Conservation (phyloP, 1,284 basidiomycete genomes). For the Malassezia globosa region DNA sequence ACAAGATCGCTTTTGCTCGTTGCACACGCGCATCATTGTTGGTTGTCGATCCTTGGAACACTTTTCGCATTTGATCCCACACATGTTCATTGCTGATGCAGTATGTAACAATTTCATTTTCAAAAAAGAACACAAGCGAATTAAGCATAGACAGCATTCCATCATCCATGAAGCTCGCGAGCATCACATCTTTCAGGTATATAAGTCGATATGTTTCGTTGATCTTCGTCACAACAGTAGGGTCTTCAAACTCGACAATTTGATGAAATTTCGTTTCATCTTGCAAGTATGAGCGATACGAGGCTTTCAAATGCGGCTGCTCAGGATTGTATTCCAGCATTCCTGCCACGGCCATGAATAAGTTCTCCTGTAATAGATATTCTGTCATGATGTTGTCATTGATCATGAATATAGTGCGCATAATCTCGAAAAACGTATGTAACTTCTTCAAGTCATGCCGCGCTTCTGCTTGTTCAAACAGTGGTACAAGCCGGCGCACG, state of each 20-base stretch:
- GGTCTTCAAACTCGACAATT: constrained; percentile 41
- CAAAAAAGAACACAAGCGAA: constrained; percentile 95
- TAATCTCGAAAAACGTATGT: constrained; percentile 77
- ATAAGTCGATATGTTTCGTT: constrained; percentile 91
- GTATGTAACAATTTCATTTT: constrained; percentile 90
- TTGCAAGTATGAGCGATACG: constrained; percentile 82
- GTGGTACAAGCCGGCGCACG: constrained; percentile 70
- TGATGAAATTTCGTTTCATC: constrained; percentile 61
- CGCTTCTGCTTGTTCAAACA: constrained; percentile 80
- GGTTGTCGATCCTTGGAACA: constrained; percentile 51
- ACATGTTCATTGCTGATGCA: constrained; percentile 68
- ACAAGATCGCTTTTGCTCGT: constrained; percentile 50
- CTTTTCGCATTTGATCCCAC: constrained; percentile 63
- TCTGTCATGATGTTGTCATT: constrained; percentile 93
- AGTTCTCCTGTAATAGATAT: constrained; percentile 83
- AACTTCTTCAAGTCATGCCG: constrained; percentile 76
- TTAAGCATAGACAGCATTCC: constrained; percentile 93
- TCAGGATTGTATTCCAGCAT: constrained; percentile 99
- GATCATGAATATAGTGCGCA: constrained; percentile 90
- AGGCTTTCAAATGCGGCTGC: constrained; percentile 85
- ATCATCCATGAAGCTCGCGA: constrained; percentile 86
- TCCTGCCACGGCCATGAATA: constrained; percentile 71
- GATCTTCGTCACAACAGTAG: constrained; percentile 54
- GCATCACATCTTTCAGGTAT: constrained; percentile 94
- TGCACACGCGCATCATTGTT: constrained; percentile 15